Evolutionary conservation across 140 eudicot species (phyloP), one percentile per base, ranked within the genome.

Genomic region (Oenanthe javanica): DNA sequence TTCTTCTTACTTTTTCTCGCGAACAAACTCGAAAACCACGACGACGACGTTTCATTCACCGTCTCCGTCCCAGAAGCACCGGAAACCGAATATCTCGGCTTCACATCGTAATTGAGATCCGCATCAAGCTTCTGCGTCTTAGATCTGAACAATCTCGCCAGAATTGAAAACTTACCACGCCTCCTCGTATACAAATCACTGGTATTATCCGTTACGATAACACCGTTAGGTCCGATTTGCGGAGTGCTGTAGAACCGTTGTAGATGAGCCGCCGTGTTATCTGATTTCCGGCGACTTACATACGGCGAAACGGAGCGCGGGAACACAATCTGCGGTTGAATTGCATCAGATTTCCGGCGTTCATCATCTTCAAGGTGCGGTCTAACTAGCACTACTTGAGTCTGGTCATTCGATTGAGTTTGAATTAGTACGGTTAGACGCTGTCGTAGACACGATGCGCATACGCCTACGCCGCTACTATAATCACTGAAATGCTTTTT

Each of bases 241-340:
- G 97, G 97, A n/a, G 94, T 92, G 27, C 85, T 80, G 83, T 83
- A 82, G 80, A 90, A 92, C 21, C 88, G 85, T 66, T 82, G 94
- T 73, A 81, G 90, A 11, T 84, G 82, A 55, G 75, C 72, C 55
- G 43, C 73, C 12, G 81, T 9, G 55, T 77, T 77, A 67, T 89
- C 92, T 9, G 91, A 81, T 77, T 87, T 91, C 25, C 86, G 91
- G 78, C 86, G 79, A 77, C 82, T 78, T 15, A 84, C 81, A 71
- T 86, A 89, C 43, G 98, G 96, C 13, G 97, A 92, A 31, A 95
- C 96, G 19, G 96, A 87, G 15, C 90, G 86, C 0, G 88, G 90
- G 46, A 90, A 86, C 31, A 84, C 80, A 51, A 90, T 85, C 57
- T 81, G 89, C 64, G 64, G 86, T 78, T 31, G 64, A 49, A 23